Evolutionary conservation across 2,329 filamentous ascomycete species (phyloP).

Genomic region (Fusarium subglutinans): DNA sequence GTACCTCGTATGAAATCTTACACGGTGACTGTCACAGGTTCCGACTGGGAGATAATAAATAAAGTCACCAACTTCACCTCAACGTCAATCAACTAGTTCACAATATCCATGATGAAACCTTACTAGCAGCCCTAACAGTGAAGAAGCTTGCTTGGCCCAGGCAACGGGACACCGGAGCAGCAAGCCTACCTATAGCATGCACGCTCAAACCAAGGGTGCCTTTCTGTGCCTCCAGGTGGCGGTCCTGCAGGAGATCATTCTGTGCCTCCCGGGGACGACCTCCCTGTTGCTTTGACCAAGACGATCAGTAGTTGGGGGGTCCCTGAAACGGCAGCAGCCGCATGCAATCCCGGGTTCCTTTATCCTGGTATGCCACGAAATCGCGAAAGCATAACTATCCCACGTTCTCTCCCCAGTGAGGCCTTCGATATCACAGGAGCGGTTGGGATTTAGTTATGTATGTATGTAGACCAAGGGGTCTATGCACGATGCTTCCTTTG

Average conservation of each 20-base stretch:
- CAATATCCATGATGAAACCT: neutral
- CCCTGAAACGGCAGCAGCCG: slow-evolving; percentile 38
- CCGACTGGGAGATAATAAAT: too few species aligned
- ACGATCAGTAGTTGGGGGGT: slow-evolving; percentile 30
- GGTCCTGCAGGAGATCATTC: slow-evolving; percentile 37
- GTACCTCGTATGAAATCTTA: neutral
- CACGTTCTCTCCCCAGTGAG: neutral
- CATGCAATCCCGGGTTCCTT: slow-evolving; percentile 25
- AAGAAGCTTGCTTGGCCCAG: slow-evolving; percentile 4
- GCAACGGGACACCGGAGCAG: slow-evolving; percentile 15
- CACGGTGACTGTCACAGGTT: too few species aligned
- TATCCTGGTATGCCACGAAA: slow-evolving; percentile 1
- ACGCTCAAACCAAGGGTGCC: slow-evolving; percentile 20
- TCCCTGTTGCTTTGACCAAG: slow-evolving; percentile 20
- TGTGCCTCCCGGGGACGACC: slow-evolving; percentile 25
- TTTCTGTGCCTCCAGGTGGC: neutral
- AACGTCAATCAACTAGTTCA: neutral
- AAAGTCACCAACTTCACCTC: neutral
- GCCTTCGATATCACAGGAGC: neutral
- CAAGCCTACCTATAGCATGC: slow-evolving; percentile 10
- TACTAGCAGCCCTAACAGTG: neutral
- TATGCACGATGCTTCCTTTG: slow-evolving; percentile 7
- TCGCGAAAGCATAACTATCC: slow-evolving; percentile 1
- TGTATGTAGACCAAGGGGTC: neutral
- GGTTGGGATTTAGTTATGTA: neutral